phyloP scores from a whole-genome alignment of 441 rosid genomes.

The Raphanus hybrid region DNA sequence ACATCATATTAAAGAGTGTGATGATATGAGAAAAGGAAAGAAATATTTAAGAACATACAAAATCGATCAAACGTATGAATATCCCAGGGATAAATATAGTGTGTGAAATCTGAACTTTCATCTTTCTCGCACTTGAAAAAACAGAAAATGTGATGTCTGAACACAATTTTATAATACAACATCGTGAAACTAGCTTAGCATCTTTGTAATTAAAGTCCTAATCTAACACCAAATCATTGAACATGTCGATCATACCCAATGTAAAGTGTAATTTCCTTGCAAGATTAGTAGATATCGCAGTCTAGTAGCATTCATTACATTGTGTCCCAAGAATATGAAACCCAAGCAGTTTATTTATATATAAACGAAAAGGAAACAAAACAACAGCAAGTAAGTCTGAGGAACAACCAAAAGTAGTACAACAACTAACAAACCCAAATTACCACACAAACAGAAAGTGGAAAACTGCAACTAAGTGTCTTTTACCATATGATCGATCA shows the following conservation, averaged over 20 bases:
- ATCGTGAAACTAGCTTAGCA: background rate
- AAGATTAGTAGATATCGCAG: background rate
- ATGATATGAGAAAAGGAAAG: background rate
- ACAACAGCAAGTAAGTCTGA: slow-evolving; percentile 12
- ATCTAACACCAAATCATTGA: background rate
- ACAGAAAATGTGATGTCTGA: background rate
- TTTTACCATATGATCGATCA: slow-evolving; percentile 1
- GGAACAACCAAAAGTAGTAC: slow-evolving; percentile 9
- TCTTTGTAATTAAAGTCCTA: background rate
- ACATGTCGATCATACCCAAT: background rate
- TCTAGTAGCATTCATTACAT: background rate
- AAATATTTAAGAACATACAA: background rate
- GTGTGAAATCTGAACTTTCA: background rate
- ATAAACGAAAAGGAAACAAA: slow-evolving; percentile 1
- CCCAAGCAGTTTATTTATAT: slow-evolving; percentile 32
- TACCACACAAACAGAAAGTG: slow-evolving; percentile 7
- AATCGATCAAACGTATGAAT: background rate
- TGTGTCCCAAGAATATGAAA: background rate
- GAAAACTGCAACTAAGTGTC: slow-evolving; percentile 4
- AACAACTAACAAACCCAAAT: slow-evolving; percentile 20
- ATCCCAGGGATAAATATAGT: background rate
- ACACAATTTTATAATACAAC: too few species aligned
- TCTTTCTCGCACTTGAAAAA: background rate
- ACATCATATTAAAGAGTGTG: background rate
- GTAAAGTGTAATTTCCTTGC: background rate